A percentile compares a stretch with the other conserved stretches of the same genome.
Conservation (phyloP, 768 basidiomycete species). For the Hebeloma cylindrosporum region DNA sequence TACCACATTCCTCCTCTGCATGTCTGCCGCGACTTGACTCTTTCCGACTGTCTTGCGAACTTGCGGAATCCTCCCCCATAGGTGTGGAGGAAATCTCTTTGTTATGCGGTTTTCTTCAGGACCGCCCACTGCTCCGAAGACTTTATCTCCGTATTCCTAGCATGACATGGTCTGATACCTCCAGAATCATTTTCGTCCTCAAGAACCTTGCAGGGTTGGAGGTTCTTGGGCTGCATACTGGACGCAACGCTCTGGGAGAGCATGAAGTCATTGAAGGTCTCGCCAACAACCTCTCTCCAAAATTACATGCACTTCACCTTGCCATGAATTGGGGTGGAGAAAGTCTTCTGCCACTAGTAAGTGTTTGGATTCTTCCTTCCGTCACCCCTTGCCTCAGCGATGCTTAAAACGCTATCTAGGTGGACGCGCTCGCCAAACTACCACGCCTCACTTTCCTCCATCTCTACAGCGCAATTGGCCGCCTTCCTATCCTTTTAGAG, state of each 20-base stretch:
- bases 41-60: slow-evolving; percentile 36
- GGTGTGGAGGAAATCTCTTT: slow-evolving; percentile 14
- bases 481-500: slow-evolving; percentile 32
- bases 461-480: slow-evolving; percentile 31
- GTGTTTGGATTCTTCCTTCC: background rate
- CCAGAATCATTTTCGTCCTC: slow-evolving; percentile 26
- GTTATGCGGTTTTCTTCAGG: slow-evolving; percentile 33
- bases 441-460: slow-evolving; percentile 37
- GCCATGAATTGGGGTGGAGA: slow-evolving; percentile 34
- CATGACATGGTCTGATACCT: slow-evolving; percentile 20
- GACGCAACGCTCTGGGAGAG: slow-evolving; percentile 24
- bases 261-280: slow-evolving; percentile 24
- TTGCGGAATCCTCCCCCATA: background rate
- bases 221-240: slow-evolving; percentile 41
- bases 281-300: slow-evolving; percentile 26
- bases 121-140: slow-evolving; percentile 28
- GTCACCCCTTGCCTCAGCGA: background rate
- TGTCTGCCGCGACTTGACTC: slow-evolving; percentile 34
- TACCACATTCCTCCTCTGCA: slow-evolving; percentile 26
- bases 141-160: slow-evolving; percentile 36
- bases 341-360: slow-evolving; percentile 29
- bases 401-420: slow-evolving; percentile 14
- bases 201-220: slow-evolving; percentile 29
- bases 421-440: slow-evolving; percentile 28
- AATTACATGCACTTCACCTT: slow-evolving; percentile 37